phyloP scores from a whole-genome alignment of 2,329 filamentous ascomycete species.

The Salinomyces thailandicus region DNA sequence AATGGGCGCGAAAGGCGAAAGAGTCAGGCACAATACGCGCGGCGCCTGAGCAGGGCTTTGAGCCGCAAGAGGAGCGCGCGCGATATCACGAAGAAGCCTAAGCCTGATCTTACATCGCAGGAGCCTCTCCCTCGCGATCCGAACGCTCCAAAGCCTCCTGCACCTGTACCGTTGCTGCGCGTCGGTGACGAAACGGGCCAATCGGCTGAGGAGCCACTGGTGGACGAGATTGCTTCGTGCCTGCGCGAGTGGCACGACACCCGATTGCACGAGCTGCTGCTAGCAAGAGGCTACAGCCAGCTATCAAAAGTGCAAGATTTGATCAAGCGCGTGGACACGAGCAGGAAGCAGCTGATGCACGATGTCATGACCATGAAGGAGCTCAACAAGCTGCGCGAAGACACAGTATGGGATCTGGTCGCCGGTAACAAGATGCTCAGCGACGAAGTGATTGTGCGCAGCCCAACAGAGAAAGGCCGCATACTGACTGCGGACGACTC shows the following conservation, averaged over 20 bases:
- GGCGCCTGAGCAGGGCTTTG: conserved; percentile 21
- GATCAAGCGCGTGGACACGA: conserved; percentile 71
- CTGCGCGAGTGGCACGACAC: conserved; percentile 97
- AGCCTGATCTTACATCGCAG: conserved; percentile 9
- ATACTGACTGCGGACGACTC: conserved; percentile 88
- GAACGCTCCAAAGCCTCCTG: conserved; percentile 64
- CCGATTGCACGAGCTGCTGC: conserved; percentile 81
- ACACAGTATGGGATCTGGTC: conserved; percentile 91
- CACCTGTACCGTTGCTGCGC: conserved; percentile 93
- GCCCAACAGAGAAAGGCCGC: conserved; percentile 70
- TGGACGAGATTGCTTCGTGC: conserved; percentile 96
- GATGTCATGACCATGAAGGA: conserved; percentile 85
- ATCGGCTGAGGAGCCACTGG: conserved; percentile 75
- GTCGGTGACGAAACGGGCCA: conserved; percentile 95
- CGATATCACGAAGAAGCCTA: conserved; percentile 14
- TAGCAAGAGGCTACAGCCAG: conserved; percentile 68
- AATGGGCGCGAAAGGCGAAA: conserved; percentile 15
- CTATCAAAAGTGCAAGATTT: conserved; percentile 73
- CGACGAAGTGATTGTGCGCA: conserved; percentile 88
- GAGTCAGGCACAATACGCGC: conserved; percentile 20
- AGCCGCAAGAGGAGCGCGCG: conserved; percentile 19
- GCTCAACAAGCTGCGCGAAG: conserved; percentile 67
- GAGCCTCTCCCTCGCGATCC: conserved; percentile 47
- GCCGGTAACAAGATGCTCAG: conserved; percentile 88
- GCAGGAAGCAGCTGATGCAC: conserved; percentile 82